These are phyloP conservation scores for Dianthus caryophyllus DNA, from an alignment of 148 eudicot genomes.

Conservation along the genomic window DNA sequence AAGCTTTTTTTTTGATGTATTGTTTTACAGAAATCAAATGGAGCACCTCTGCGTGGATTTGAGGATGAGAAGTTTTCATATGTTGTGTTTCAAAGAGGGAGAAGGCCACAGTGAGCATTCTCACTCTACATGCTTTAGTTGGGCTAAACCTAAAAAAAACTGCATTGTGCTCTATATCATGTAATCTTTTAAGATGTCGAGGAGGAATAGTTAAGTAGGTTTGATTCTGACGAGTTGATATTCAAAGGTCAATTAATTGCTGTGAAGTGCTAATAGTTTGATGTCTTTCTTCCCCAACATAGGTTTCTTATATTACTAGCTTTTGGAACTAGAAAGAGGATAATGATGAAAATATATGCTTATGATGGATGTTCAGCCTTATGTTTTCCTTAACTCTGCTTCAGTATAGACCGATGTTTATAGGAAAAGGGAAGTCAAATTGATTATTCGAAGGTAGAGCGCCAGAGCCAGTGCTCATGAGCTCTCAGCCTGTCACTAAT, in stretches of 20 bases:
- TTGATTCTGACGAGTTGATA: neutral
- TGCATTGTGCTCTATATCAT: neutral
- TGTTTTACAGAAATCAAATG: slow-evolving; percentile 51
- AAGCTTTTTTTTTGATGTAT: slow-evolving; percentile 12
- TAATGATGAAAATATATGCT: slow-evolving; percentile 2
- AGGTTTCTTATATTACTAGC: neutral
- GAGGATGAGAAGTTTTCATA: slow-evolving; percentile 90
- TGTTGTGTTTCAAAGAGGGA: slow-evolving; percentile 81
- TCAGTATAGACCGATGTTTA: neutral
- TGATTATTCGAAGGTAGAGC: neutral
- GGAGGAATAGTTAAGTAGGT: neutral
- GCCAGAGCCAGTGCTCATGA: neutral
- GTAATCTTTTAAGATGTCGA: too few relatives aligned
- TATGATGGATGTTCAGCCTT: neutral
- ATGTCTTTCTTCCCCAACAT: neutral
- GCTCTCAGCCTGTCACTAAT: neutral
- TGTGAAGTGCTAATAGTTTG: neutral
- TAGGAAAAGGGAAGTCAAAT: neutral
- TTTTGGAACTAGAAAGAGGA: neutral
- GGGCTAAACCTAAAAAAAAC: neutral
- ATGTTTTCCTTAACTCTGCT: neutral
- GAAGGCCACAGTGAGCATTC: slow-evolving; percentile 71
- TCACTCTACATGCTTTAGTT: neutral
- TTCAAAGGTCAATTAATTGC: too few relatives aligned
- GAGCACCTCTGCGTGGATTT: slow-evolving; percentile 73